Evolutionary conservation across 306 rosid species (phyloP).

Genomic region (Sphenostylis stenocarpa): DNA sequence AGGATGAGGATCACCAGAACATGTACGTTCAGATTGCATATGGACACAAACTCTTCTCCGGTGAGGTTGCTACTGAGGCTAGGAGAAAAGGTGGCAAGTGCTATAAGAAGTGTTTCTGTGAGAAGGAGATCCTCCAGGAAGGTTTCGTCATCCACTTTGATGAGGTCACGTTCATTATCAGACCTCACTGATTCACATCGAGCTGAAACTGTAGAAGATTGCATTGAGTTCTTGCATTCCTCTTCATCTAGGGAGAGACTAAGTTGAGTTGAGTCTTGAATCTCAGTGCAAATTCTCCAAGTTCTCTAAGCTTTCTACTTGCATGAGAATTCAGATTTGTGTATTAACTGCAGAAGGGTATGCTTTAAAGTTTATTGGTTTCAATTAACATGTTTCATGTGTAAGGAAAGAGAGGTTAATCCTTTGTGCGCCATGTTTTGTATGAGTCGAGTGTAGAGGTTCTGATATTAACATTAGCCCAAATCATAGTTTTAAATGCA

Average conservation of each 20-base stretch:
- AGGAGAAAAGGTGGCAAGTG: constrained; percentile 51
- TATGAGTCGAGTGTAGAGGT: constrained; percentile 3
- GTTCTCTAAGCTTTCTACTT: constrained; percentile 21
- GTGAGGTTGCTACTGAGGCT: constrained; percentile 50
- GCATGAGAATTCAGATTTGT: constrained; percentile 24
- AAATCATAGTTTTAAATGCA: constrained; percentile 24
- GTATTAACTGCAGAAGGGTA: constrained; percentile 15
- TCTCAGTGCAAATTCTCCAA: constrained; percentile 25
- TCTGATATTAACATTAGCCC: neutral
- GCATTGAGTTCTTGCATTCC: constrained; percentile 74
- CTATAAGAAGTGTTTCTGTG: constrained; percentile 44
- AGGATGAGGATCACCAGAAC: constrained; percentile 32
- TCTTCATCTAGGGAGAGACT: constrained; percentile 68
- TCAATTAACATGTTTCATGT: constrained; percentile 25
- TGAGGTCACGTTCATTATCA: constrained; percentile 63
- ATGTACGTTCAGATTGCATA: constrained; percentile 35
- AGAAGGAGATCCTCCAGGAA: constrained; percentile 55
- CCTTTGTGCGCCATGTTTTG: neutral
- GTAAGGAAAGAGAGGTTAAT: neutral
- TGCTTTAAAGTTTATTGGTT: neutral
- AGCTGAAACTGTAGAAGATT: constrained; percentile 73
- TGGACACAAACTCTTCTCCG: constrained; percentile 43
- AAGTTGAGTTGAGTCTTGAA: constrained; percentile 35
- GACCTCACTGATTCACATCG: constrained; percentile 64
- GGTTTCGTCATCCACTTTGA: constrained; percentile 60